Conservation (phyloP, 495 filamentous ascomycete genomes). For the Aspergillus leporis region DNA sequence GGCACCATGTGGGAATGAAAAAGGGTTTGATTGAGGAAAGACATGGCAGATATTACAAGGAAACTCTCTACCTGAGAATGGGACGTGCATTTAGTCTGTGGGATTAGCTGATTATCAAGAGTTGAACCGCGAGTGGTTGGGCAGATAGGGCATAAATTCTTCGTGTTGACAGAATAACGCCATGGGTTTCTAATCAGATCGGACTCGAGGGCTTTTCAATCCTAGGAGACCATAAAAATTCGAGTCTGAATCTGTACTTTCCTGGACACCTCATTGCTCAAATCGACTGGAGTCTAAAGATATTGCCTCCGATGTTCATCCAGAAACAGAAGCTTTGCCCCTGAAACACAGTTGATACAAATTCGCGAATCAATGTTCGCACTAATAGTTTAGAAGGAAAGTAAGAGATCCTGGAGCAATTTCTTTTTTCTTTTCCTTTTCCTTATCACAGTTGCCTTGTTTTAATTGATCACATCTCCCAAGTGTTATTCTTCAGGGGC, state of each 20-base stretch:
- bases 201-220: not conserved
- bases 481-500: not conserved
- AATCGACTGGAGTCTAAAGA: not conserved
- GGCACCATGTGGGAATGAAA: too few relatives aligned
- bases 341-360: slow-evolving; percentile 1
- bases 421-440: not conserved
- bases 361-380: not conserved
- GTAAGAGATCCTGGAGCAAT: not conserved
- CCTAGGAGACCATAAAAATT: not conserved
- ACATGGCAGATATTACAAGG: not conserved
- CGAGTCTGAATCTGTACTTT: not conserved
- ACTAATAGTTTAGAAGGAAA: not conserved
- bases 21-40: too few relatives aligned
- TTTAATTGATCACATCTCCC: not conserved
- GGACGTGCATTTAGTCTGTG: not conserved
- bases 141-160: not conserved
- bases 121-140: not conserved
- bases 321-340: not conserved
- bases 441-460: too few relatives aligned
- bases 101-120: not conserved
- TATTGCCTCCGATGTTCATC: not conserved
- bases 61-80: not conserved
- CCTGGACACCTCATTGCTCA: too few relatives aligned
- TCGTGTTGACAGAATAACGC: not conserved
- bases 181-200: not conserved